Conservation (phyloP, 1,284 basidiomycete species). For the Heterobasidion parviporum region DNA sequence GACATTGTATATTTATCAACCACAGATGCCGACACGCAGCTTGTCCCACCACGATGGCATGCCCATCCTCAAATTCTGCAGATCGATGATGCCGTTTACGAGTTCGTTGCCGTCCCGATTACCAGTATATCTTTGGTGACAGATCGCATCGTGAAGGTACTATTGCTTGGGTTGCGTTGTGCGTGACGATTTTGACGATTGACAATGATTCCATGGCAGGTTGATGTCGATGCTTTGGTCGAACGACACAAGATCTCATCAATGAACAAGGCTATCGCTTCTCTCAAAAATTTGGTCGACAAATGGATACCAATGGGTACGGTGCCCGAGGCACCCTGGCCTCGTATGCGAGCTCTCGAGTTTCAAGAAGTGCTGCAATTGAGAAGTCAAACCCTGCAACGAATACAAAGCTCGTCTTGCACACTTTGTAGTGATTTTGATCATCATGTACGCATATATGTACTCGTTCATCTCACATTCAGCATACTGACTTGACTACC, state of each 20-base stretch:
- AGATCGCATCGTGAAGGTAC: constrained; percentile 65
- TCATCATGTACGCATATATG: constrained; percentile 45
- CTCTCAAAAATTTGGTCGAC: constrained; percentile 40
- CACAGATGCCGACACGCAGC: constrained; percentile 53
- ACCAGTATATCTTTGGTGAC: constrained; percentile 79
- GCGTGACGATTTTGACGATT: background rate
- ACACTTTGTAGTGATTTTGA: constrained; percentile 57
- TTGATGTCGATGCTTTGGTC: constrained; percentile 64
- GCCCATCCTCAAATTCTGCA: constrained; percentile 39
- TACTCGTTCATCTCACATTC: constrained; percentile 2
- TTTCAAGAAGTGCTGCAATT: constrained; percentile 80
- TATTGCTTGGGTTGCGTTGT: background rate
- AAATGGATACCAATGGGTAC: constrained; percentile 44
- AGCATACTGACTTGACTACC: constrained; percentile 1
- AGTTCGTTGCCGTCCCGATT: constrained; percentile 60
- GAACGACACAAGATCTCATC: constrained; percentile 56
- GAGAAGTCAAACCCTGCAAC: constrained; percentile 44
- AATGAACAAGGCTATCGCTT: constrained; percentile 45
- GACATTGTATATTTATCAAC: background rate
- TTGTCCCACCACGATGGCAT: constrained; percentile 73
- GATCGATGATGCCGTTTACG: constrained; percentile 55
- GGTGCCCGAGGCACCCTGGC: constrained; percentile 82
- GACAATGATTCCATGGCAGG: constrained; percentile 29
- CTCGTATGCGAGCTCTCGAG: constrained; percentile 75
- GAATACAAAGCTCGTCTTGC: constrained; percentile 40